Conservation (phyloP, 176 grass and related monocot genomes). For the Hordeum marinum region DNA sequence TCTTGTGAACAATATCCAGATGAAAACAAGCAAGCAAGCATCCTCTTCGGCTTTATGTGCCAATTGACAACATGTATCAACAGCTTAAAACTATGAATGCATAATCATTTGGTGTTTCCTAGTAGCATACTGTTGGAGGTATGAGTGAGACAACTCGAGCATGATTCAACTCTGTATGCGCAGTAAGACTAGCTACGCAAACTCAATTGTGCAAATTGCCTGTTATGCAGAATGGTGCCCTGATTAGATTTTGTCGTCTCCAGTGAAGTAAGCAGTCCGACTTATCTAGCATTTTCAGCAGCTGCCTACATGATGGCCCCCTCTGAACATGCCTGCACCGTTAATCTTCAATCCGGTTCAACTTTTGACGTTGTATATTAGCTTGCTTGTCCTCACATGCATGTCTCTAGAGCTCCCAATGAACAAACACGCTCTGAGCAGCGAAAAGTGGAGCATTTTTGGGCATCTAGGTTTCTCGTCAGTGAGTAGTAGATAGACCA, state of each 20-base stretch:
- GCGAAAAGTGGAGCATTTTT: slow-evolving; percentile 4
- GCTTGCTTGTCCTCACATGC: slow-evolving; percentile 24
- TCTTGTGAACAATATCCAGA: slow-evolving; percentile 16
- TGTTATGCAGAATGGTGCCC: background rate
- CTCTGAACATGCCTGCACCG: background rate
- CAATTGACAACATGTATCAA: background rate
- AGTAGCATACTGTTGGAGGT: too few relatives aligned
- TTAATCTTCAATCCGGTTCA: slow-evolving; percentile 15
- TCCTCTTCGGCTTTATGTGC: background rate
- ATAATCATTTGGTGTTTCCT: background rate
- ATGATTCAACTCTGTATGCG: background rate
- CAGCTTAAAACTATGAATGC: background rate
- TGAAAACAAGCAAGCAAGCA: background rate
- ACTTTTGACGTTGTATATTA: slow-evolving; percentile 30
- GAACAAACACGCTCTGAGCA: slow-evolving; percentile 4
- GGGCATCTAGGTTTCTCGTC: slow-evolving; percentile 15
- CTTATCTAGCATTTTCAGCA: background rate
- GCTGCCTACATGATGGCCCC: background rate
- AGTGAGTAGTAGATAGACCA: slow-evolving; percentile 3
- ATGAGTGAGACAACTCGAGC: background rate
- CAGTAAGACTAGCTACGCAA: background rate
- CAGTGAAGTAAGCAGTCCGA: slow-evolving; percentile 2
- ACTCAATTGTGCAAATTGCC: background rate
- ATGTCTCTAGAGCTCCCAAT: background rate
- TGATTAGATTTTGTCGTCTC: background rate